Base-by-base conservation (phyloP, 768 basidiomycete species). In the Lentinula sp. region DNA sequence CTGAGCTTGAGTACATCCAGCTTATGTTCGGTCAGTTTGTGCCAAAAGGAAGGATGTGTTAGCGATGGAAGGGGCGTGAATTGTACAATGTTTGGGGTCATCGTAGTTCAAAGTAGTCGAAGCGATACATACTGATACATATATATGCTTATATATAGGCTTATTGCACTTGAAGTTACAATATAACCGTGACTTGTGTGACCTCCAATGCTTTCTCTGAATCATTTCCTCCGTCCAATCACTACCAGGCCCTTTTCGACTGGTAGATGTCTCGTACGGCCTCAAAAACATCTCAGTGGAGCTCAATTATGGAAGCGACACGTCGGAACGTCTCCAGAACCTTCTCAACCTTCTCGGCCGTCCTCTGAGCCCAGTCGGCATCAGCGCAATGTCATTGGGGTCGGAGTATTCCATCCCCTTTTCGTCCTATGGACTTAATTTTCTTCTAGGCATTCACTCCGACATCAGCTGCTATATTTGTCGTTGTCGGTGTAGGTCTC, bases 31-130 rank as follows among this genome's bases (percentile, higher is more conserved):
- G 92, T 91, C 43, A 99, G 87, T 56, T 87, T 84, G 65, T 96
- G 91, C 95, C 95, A 99, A 72, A 98, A 94, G 2, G 86, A 81
- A 0, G 97, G 95, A 63, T 93, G 87, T 2, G 97, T 90, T 48
- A 91, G 80, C 7, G 94, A 94, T 4, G 88, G 79, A 66, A 98
- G 87, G 0, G 95, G 95, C 46, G 88, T 79, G 70, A 99, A 98
- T 73, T 97, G 94, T 28, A 98, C 81, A 67, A 90, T 80, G n/a
- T 46, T 37, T 12, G 59, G 41, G 36, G 80, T 77, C 81, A 83
- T 83, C 58, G 64, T 67, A 51, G 67, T 16, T 6, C 3, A n/a
- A 18, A 39, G 43, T 57, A 43, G 20, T 16, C 39, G 37, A 41
- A 28, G 28, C 28, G 28, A 28, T 28, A 28, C 28, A 28, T 28